Evolutionary conservation across 2,329 filamentous ascomycete genomes (phyloP).

Genomic region (Stagonosporopsis vannaccii): DNA sequence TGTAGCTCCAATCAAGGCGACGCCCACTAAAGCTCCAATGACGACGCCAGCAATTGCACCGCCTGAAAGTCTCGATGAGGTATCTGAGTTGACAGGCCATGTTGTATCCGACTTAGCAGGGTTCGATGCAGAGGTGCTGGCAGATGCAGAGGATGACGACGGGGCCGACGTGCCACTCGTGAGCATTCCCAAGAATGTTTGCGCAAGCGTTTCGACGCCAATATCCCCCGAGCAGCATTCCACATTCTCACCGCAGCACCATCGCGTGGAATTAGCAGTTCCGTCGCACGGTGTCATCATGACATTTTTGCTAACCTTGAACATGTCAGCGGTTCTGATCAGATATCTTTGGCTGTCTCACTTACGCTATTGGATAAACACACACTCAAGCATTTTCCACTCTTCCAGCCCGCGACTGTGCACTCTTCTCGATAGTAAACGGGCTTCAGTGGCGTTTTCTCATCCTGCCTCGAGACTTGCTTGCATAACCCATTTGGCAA

Average conservation of each 20-base stretch:
- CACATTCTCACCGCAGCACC: constrained; percentile 9
- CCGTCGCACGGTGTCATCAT: constrained; percentile 6
- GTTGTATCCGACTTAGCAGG: neutral
- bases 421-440: constrained; percentile 10
- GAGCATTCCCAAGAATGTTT: constrained; percentile 6
- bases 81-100: neutral
- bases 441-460: neutral
- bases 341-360: neutral
- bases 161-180: neutral
- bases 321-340: neutral
- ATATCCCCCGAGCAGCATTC: constrained; percentile 10
- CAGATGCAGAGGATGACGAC: neutral
- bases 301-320: neutral
- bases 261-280: constrained; percentile 9
- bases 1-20: constrained; percentile 1
- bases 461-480: neutral
- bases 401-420: constrained; percentile 3
- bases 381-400: constrained; percentile 9
- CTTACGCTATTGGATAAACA: constrained; percentile 11
- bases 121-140: neutral
- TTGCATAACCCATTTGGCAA: constrained; percentile 8
- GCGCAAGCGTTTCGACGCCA: constrained; percentile 1
- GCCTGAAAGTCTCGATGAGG: neutral
- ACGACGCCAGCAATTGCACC: constrained; percentile 6
- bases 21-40: neutral